phyloP scores from a whole-genome alignment of 1,139 yeast genomes.

The Pichia sp. region DNA sequence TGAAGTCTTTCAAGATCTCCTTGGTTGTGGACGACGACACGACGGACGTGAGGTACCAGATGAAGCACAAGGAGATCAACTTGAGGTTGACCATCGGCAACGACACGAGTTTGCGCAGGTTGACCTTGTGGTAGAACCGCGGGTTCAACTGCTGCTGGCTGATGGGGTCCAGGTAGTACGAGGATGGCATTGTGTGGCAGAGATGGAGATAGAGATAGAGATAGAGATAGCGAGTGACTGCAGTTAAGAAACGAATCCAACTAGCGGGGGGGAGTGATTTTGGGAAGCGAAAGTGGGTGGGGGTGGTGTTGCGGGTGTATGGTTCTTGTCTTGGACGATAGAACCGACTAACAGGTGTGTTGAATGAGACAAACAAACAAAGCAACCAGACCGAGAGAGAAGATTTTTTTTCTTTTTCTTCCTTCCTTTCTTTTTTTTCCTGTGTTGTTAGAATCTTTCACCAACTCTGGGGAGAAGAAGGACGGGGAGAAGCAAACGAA shows the following conservation, averaged over 20 bases:
- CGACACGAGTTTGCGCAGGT: conserved; percentile 16
- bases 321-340: too few species aligned
- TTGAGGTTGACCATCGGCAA: conserved; percentile 26
- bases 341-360: too few species aligned
- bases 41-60: conserved; percentile 83
- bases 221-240: conserved; percentile 2
- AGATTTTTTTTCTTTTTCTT: too few species aligned
- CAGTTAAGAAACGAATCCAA: neutral
- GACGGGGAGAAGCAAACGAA: too few species aligned
- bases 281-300: neutral
- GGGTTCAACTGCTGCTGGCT: conserved; percentile 9
- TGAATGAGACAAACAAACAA: too few species aligned
- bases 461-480: too few species aligned
- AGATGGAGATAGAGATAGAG: neutral
- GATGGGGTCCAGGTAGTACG: conserved; percentile 5
- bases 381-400: too few species aligned
- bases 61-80: conserved; percentile 44
- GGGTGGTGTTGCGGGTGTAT: neutral
- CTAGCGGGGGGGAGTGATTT: neutral
- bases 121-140: conserved; percentile 1
- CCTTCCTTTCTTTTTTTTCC: too few species aligned
- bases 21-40: conserved; percentile 79
- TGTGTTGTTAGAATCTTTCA: too few species aligned
- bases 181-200: too few species aligned
- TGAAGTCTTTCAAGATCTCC: conserved; percentile 60